phyloP scores from a whole-genome alignment of 768 basidiomycete genomes.

The Pleurotus eryngii region DNA sequence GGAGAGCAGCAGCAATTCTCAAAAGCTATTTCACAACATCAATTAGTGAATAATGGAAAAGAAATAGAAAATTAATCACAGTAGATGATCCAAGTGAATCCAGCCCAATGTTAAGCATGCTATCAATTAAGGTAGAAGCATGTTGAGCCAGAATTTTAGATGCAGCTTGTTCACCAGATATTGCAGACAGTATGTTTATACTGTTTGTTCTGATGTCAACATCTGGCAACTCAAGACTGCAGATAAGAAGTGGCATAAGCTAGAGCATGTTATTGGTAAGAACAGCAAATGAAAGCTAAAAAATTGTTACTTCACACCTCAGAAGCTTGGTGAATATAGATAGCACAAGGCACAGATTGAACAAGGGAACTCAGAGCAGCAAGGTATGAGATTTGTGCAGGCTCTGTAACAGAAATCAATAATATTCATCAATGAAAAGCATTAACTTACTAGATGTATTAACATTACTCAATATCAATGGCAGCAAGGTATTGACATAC shows the following conservation, averaged over 20 bases:
- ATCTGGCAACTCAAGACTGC: constrained; percentile 78
- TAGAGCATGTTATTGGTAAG: constrained; percentile 25
- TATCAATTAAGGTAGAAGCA: constrained; percentile 63
- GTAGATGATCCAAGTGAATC: constrained; percentile 48
- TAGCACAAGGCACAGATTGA: constrained; percentile 70
- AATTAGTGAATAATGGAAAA: not conserved
- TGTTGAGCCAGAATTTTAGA: constrained; percentile 59
- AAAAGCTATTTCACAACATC: constrained; percentile 51
- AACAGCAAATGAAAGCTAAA: not conserved
- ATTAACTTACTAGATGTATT: constrained; percentile 47
- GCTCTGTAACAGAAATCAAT: constrained; percentile 31
- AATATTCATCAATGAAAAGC: not conserved
- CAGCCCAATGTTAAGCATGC: constrained; percentile 66
- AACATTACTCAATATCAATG: constrained; percentile 69
- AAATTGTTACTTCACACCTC: constrained; percentile 33
- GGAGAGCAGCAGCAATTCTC: constrained; percentile 74
- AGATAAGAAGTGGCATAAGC: constrained; percentile 87
- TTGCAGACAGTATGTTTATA: constrained; percentile 72
- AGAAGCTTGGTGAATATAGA: constrained; percentile 69
- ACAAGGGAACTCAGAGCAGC: constrained; percentile 83
- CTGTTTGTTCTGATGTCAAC: constrained; percentile 72
- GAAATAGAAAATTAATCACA: constrained; percentile 34
- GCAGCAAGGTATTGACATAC: constrained; percentile 69
- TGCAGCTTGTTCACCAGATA: constrained; percentile 55
- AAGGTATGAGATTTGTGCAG: constrained; percentile 64